phyloP scores from a whole-genome alignment of 2,329 filamentous ascomycete species.

The Colletotrichum acutatum region DNA sequence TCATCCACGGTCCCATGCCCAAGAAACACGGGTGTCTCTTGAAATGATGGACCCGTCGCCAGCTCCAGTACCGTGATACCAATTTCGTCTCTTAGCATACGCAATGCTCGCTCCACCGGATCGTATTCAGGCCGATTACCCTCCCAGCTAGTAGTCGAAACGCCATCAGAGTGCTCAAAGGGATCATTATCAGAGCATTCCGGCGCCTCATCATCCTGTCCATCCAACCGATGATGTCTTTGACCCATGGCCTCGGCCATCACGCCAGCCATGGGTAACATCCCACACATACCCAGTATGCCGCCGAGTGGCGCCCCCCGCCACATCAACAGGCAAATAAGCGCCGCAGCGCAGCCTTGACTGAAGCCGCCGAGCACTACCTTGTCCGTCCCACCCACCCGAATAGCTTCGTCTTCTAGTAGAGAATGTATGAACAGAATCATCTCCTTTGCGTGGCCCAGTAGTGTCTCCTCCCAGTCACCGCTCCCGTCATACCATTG shows the following conservation, averaged over 20 bases:
- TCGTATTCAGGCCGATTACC: background rate
- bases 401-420: conserved; percentile 47
- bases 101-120: background rate
- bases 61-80: conserved; percentile 6
- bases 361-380: conserved; percentile 63
- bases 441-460: conserved; percentile 50
- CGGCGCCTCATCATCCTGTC: background rate
- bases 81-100: conserved; percentile 13
- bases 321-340: conserved; percentile 57
- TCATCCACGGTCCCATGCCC: conserved; percentile 56
- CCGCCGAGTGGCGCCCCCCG: conserved; percentile 51
- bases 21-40: conserved; percentile 54
- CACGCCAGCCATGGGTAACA: conserved; percentile 52
- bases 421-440: conserved; percentile 51
- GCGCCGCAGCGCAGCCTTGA: conserved; percentile 61
- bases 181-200: background rate
- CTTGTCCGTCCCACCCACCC: conserved; percentile 49
- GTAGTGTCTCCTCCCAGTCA: conserved; percentile 46
- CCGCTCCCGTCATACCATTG: conserved; percentile 51
- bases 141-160: background rate
- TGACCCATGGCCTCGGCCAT: conserved; percentile 40
- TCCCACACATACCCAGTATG: conserved; percentile 57
- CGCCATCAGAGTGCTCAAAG: background rate
- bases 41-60: conserved; percentile 27
- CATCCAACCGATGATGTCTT: background rate